Base-by-base conservation (phyloP, 208 protist genomes). In the Crithidia fasciculata region DNA sequence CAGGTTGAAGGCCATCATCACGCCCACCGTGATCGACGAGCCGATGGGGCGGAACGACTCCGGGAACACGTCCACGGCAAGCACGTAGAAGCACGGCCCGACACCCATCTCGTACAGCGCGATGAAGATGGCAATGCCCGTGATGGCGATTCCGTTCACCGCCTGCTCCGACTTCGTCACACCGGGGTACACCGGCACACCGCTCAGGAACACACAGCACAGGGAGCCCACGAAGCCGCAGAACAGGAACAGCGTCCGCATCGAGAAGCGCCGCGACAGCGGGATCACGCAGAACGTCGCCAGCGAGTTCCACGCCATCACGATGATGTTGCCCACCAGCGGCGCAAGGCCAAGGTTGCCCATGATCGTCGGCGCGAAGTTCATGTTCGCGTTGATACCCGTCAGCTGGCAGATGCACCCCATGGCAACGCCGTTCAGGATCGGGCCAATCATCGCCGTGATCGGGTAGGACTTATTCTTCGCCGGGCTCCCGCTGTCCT, bases 331-430 rank as follows among this genome's bases (percentile, higher is more conserved):
- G 56, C 88, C 88, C 5, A 84, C 67, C 4, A 90, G 73, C 8
- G 76, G 72, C 16, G 80, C 72, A 39, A 87, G 62, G 39, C 81
- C 83, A 13, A 88, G 61, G 50, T 63, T 77, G 15, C 55, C 52
- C 76, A 81, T 90, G 66, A 93, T 90, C 44, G 68, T 87, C 12
- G 85, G 85, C 4, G 88, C 85, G 55, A 89, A 93, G 74, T 84
- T 89, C 83, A 91, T 90, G 50, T 88, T 80, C 36, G 88, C 84
- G 71, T 84, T 89, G 60, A 93, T 93, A 39, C 88, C 88, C 15
- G 88, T 93, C 74, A 90, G 76, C 68, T 94, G 86, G 37, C 77
- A 43, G 43, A 82, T 79, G 28, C 75, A 76, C 18, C 74, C 77
- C 61, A 86, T 78, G 6, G 68, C 60, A 8, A 85, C 53, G 43